Evolutionary conservation across 345 rosid genomes (phyloP).

Genomic region (Syzygium aqueum): DNA sequence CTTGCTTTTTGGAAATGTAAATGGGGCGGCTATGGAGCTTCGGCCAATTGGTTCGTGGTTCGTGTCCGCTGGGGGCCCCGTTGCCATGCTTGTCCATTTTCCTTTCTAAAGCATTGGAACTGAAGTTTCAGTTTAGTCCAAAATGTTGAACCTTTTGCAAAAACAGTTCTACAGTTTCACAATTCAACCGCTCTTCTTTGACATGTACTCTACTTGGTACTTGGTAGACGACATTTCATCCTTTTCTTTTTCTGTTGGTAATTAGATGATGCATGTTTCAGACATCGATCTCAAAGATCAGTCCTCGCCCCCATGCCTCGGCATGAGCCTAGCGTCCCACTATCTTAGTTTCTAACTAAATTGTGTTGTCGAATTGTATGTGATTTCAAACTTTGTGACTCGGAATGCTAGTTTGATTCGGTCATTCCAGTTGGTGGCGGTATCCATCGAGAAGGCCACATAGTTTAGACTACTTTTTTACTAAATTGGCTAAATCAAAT

Average conservation of each 20-base stretch:
- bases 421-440: background rate
- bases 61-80: background rate
- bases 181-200: background rate
- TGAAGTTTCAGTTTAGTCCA: background rate
- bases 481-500: background rate
- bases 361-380: background rate
- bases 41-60: background rate
- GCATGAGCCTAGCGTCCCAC: background rate
- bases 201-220: too few species aligned
- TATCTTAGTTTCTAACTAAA: background rate
- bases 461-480: background rate
- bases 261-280: background rate
- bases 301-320: background rate
- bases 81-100: background rate
- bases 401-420: background rate
- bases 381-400: background rate
- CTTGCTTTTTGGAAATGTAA: background rate
- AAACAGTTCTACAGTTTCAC: background rate
- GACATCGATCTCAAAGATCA: background rate
- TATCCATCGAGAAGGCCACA: background rate
- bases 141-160: background rate
- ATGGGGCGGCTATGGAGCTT: background rate
- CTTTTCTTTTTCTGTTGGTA: background rate
- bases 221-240: background rate
- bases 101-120: background rate